Percentiles rank a stretch among this genome's conserved stretches.
These are phyloP conservation scores for Dinochytrium kinnereticum DNA, from an alignment of 371 early-diverging fungal species.

Conservation along the genomic window DNA sequence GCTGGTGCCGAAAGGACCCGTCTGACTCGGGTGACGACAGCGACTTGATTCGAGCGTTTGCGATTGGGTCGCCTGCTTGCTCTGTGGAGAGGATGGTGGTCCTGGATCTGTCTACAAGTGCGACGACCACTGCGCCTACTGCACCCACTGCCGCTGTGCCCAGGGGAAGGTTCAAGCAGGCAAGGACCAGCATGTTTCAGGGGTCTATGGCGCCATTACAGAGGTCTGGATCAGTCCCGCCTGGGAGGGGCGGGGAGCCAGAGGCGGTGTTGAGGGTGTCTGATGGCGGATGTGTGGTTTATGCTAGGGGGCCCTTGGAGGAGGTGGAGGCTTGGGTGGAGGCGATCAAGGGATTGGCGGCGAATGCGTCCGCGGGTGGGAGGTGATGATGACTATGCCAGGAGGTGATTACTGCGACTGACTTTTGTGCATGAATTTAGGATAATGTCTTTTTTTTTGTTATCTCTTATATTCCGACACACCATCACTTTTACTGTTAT, in stretches of 20 bases:
- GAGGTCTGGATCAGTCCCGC: neutral
- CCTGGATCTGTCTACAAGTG: neutral
- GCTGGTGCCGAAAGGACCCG: conserved; percentile 43
- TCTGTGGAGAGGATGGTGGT: conserved; percentile 31
- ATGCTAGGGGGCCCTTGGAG: conserved; percentile 35
- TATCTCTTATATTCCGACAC: no score
- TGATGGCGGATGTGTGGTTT: conserved; percentile 41
- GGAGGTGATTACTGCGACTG: no score
- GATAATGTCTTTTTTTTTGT: no score
- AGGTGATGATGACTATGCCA: no score
- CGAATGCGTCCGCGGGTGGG: no score
- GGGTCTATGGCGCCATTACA: neutral
- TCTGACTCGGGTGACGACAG: conserved; percentile 21
- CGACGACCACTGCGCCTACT: no score
- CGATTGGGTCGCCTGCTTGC: conserved; percentile 20
- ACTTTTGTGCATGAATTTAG: no score
- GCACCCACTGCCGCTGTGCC: neutral
- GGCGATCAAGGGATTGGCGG: conserved; percentile 27
- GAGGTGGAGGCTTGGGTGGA: conserved; percentile 41
- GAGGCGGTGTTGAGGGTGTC: conserved; percentile 44
- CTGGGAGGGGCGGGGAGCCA: conserved; percentile 11
- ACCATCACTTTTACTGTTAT: no score
- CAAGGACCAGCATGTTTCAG: neutral
- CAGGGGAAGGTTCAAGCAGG: neutral
- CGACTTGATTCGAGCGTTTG: conserved; percentile 37